Evolutionary conservation across 2,329 filamentous ascomycete species (phyloP), one percentile per base, ranked within the genome.

Genomic region (Cladosporium oxysporum): DNA sequence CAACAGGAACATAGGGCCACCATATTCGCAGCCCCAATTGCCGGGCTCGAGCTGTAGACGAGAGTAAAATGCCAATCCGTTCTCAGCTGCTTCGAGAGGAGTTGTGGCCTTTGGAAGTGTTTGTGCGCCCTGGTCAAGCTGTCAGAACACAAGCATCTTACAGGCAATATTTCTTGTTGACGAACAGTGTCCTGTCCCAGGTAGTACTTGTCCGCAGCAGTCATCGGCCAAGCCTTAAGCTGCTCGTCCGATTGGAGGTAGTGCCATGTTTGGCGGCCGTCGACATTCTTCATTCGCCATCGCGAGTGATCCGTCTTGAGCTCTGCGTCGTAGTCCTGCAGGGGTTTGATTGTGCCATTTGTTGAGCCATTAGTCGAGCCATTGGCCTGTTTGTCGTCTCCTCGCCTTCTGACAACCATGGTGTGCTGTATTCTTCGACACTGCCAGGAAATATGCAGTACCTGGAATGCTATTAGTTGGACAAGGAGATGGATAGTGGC

Each of bases 11-110:
- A 97, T 94, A 4, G 95, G 95, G 0, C 95, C 95, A 64, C 95
- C 95, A 80, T 99, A 99, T 77, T 99, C 95, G 81, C 94, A 98
- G 5, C 85, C 95, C 95, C 95, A 99, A 75, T 97, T 92, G 5
- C 95, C 95, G 0, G 92, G 90, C 16, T 90, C 88, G 1, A 97
- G 84, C 77, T 99, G 95, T 28, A 98, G 86, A 69, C 94, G 87
- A 66, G 93, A 91, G 81, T 96, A 97, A 82, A 97, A 98, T 3
- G 86, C 82, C 63, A 98, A 84, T 44, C 90, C 93, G 80, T 99
- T 99, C 67, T 85, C 83, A 3, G 92, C 92, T 5, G 92, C 84
- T 70, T 95, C 87, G 65, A 95, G 83, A 5, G 94, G 90, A 3
- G 83, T 93, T 68, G 87, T 87, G 3, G 94, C 83, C 66, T 84